These are phyloP conservation scores for Amanita polypyramis DNA, from an alignment of 768 basidiomycete species.

Conservation along the genomic window DNA sequence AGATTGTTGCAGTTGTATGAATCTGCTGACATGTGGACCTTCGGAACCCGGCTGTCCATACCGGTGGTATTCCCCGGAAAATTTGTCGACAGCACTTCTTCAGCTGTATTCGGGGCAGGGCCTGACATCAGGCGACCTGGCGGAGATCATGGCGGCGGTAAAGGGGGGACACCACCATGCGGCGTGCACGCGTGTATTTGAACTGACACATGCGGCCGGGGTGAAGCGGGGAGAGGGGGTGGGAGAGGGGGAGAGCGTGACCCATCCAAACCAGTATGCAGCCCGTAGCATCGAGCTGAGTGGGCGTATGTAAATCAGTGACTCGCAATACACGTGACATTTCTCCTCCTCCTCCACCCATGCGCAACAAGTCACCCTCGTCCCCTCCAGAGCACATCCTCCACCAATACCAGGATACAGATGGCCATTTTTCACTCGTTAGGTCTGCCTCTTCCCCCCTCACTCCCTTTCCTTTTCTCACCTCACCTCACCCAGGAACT, in stretches of 20 bases:
- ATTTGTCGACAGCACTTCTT: conserved; percentile 68
- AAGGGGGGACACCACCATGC: conserved; percentile 83
- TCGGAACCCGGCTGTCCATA: conserved; percentile 87
- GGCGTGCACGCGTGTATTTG: conserved; percentile 95
- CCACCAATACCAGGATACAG: conserved; percentile 78
- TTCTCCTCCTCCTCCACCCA: background rate
- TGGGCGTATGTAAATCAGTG: conserved; percentile 11
- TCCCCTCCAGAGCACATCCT: conserved; percentile 17
- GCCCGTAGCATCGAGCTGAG: conserved; percentile 59
- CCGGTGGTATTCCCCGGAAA: conserved; percentile 77
- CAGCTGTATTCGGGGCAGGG: conserved; percentile 57
- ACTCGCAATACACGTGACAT: background rate
- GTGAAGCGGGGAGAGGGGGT: conserved; percentile 87
- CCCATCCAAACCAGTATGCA: conserved; percentile 89
- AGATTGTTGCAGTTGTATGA: conserved; percentile 61
- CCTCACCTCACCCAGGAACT: conserved; percentile 57
- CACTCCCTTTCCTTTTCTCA: background rate
- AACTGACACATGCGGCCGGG: conserved; percentile 74
- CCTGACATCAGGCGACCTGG: conserved; percentile 56
- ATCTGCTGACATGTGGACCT: conserved; percentile 60
- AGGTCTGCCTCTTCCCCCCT: conserved; percentile 41
- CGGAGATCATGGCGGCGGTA: conserved; percentile 74
- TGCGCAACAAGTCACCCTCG: background rate
- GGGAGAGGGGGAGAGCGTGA: conserved; percentile 77
- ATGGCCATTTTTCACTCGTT: conserved; percentile 96